These are phyloP conservation scores for Chenopodium quinoa DNA, from an alignment of 148 eudicot genomes.

Conservation along the genomic window DNA sequence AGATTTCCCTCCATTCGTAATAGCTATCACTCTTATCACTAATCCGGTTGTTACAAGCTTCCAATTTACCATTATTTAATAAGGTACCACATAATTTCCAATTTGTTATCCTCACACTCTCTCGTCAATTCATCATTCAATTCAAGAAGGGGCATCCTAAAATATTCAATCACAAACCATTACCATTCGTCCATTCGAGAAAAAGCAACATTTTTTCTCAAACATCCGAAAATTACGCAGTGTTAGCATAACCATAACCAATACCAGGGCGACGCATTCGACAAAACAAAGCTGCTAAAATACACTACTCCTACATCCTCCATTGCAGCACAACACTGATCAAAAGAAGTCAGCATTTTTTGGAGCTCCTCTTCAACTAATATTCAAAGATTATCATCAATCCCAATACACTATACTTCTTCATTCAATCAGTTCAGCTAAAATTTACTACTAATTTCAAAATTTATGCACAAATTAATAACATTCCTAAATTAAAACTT, in stretches of 20 bases:
- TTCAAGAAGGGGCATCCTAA: background rate
- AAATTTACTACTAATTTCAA: background rate
- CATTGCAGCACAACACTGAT: background rate
- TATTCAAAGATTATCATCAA: too few relatives aligned
- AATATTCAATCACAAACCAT: background rate
- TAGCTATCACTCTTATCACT: background rate
- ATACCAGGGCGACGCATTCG: background rate
- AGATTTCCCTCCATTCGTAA: too few relatives aligned
- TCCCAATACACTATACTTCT: background rate
- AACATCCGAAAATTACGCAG: background rate
- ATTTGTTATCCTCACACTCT: background rate
- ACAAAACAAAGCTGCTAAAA: background rate
- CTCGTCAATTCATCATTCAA: background rate
- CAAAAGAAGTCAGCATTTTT: too few relatives aligned
- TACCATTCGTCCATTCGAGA: background rate
- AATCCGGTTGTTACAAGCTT: background rate
- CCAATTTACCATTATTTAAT: background rate
- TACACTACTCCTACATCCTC: background rate
- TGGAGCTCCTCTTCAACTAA: too few relatives aligned
- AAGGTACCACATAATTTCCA: background rate
- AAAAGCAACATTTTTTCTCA: background rate
- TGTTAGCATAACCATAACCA: background rate
- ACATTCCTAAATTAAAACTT: background rate
- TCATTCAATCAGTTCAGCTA: background rate
- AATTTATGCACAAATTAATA: background rate